phyloP scores from a whole-genome alignment of 31 red algal species.

The Asparagopsis taxiformis region DNA sequence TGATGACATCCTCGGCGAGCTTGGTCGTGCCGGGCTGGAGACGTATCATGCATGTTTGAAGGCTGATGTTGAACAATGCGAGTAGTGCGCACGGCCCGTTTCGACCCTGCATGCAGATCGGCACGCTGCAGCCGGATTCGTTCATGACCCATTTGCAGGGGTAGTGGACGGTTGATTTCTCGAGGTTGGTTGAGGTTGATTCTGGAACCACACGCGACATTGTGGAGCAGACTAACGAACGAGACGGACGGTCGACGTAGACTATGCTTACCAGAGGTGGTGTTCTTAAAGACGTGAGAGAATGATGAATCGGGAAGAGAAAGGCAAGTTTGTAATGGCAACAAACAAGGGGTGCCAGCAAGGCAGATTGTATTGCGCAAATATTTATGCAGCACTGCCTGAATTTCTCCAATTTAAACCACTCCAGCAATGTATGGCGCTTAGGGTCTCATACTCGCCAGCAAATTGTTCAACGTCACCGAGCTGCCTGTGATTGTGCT shows the following conservation, averaged over 20 bases:
- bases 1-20: constrained; percentile 46
- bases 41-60: constrained; percentile 37
- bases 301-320: too few species aligned
- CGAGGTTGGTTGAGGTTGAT: neutral
- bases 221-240: neutral
- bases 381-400: neutral
- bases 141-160: constrained; percentile 42
- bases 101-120: constrained; percentile 67
- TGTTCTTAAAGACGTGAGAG: too few species aligned
- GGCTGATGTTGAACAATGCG: constrained; percentile 63
- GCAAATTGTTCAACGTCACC: neutral
- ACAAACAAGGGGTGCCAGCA: too few species aligned
- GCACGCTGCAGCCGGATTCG: neutral
- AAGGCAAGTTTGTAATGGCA: too few species aligned
- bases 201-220: neutral
- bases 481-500: neutral
- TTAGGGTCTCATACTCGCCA: constrained; percentile 2
- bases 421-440: too few species aligned
- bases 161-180: constrained; percentile 6
- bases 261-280: too few species aligned
- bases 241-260: too few species aligned
- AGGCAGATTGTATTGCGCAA: neutral
- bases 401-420: neutral
- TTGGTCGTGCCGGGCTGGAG: constrained; percentile 39
- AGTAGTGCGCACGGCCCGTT: constrained; percentile 93